These are phyloP conservation scores for Leptomonas pyrrhocoris DNA, from an alignment of 208 protist species.

Conservation along the genomic window DNA sequence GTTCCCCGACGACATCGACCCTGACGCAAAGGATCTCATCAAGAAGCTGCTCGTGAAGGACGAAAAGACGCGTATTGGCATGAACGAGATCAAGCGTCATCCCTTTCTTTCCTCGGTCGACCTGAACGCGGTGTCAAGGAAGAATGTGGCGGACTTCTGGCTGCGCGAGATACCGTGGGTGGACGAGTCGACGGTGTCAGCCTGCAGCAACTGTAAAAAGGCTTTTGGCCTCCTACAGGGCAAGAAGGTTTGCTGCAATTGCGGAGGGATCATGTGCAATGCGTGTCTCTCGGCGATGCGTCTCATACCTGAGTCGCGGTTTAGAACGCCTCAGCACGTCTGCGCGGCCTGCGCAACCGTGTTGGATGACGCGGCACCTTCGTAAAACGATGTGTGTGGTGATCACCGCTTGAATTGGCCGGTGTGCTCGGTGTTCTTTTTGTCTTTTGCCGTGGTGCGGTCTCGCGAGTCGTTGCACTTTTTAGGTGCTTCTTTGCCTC, in stretches of 20 bases:
- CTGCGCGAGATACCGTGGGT: slow-evolving; percentile 82
- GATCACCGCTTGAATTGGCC: not conserved
- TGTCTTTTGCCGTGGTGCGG: not conserved
- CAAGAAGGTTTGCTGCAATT: slow-evolving; percentile 85
- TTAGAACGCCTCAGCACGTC: slow-evolving; percentile 42
- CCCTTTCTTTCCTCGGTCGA: slow-evolving; percentile 78
- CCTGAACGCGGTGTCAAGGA: slow-evolving; percentile 50
- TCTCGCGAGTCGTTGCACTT: not conserved
- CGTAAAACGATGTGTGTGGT: not conserved
- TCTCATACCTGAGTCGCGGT: slow-evolving; percentile 50
- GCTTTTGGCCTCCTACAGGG: slow-evolving; percentile 57
- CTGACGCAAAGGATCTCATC: slow-evolving; percentile 77
- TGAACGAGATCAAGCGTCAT: slow-evolving; percentile 74
- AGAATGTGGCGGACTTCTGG: slow-evolving; percentile 63
- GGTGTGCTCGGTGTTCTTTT: slow-evolving; percentile 2
- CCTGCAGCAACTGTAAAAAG: slow-evolving; percentile 72
- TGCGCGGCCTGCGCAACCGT: slow-evolving; percentile 44
- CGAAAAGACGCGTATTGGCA: slow-evolving; percentile 61
- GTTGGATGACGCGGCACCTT: slow-evolving; percentile 9
- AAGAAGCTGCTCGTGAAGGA: slow-evolving; percentile 76
- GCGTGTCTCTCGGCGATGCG: slow-evolving; percentile 55
- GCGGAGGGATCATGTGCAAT: slow-evolving; percentile 86
- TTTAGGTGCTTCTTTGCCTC: not conserved
- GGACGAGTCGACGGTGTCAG: slow-evolving; percentile 58
- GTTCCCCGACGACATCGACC: slow-evolving; percentile 68